Percentiles rank a stretch among this genome's conserved stretches.
These are phyloP conservation scores for Amanita molliuscula DNA, from an alignment of 768 basidiomycete species.

Conservation along the genomic window DNA sequence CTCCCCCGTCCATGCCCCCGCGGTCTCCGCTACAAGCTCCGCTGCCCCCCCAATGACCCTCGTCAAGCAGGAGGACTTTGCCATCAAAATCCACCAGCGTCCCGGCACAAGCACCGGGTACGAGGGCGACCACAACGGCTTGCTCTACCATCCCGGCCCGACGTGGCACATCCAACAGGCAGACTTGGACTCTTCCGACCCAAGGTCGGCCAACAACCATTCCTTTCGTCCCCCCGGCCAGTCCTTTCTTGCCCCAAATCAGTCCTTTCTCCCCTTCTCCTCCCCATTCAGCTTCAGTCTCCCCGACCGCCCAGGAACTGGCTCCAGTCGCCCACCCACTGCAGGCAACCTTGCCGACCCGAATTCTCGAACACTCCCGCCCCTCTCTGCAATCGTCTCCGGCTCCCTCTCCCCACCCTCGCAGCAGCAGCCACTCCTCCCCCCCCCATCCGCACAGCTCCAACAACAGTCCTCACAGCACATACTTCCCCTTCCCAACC, in stretches of 20 bases:
- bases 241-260: conserved; percentile 62
- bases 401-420: conserved; percentile 42
- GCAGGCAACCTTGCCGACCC: conserved; percentile 31
- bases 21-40: conserved; percentile 2
- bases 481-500: conserved; percentile 48
- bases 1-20: conserved; percentile 10
- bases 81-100: conserved; percentile 31
- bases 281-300: conserved; percentile 21
- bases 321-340: conserved; percentile 41
- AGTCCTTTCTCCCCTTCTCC: conserved; percentile 29
- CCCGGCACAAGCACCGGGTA: conserved; percentile 72
- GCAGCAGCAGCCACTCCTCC: conserved; percentile 26
- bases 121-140: conserved; percentile 35
- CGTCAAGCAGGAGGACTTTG: conserved; percentile 32
- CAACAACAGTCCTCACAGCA: conserved; percentile 29
- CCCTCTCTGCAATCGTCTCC: conserved; percentile 72
- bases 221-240: conserved; percentile 76
- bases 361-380: conserved; percentile 45
- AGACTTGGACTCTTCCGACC: conserved; percentile 26
- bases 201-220: conserved; percentile 29
- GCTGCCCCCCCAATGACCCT: conserved; percentile 13
- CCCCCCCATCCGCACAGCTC: conserved; percentile 11
- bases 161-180: conserved; percentile 29
- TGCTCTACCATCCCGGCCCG: conserved; percentile 20
- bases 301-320: conserved; percentile 20